Base-by-base conservation (phyloP, 108 stramenopile species). In the Fragilaria radians region DNA sequence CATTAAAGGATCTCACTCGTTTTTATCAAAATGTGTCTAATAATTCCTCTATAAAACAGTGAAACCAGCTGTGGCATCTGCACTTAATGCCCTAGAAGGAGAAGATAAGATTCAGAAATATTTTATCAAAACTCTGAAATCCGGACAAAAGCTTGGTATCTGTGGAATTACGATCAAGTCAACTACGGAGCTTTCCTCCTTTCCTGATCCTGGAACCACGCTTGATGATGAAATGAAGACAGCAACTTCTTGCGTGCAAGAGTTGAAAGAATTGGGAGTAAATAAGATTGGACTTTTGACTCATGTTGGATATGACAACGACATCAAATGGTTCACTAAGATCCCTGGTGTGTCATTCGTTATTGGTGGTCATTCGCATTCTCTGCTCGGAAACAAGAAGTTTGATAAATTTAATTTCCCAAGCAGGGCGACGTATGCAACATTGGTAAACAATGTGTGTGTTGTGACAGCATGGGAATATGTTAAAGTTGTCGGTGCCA, bases 261-360 rank as follows among this genome's bases (percentile, higher is more conserved):
- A 63, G 22, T 46, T 82, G 28, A 46, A 36, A 26, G 66, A n/a
- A 2, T 22, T 54, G 32, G 76, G 76, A 28, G 61, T 82, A 45
- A 72, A 74, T 66, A 77, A 75, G 62, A 78, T 82, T 54, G 63
- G 72, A 14, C 32, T 77, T 18, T 2, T 81, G 11, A 67, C 73
- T 24, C 80, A 81, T 52, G 32, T 76, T 57, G 80, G 80, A 21
- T 81, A 71, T 34, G 53, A 63, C 5, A 46, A 53, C 3, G 80
- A 81, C 54, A 11, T 56, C 18, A 25, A 63, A 7, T 45, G 32
- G 51, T 24, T 77, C n/a, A 58, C 74, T 25, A 29, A 21, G 34
- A 66, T 81, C 48, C 59, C 60, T 30, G 80, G 80, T 28, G 80
- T 82, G n/a, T 76, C 77, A 57, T 66, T 82, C 14, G 57, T 82